phyloP scores from a whole-genome alignment of 495 filamentous ascomycete species.

The Xylaria longipes region DNA sequence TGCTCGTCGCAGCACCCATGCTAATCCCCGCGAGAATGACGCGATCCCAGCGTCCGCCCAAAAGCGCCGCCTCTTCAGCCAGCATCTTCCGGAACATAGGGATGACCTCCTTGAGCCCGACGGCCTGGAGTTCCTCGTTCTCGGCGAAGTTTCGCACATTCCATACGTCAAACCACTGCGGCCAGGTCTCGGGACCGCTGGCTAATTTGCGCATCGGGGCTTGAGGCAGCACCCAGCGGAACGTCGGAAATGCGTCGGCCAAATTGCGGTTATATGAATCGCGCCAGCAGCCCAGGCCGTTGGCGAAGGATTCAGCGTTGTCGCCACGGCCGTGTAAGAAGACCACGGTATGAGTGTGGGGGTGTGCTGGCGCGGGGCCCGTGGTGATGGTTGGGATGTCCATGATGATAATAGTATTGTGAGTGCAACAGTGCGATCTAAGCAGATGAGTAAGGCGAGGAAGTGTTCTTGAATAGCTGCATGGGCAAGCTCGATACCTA shows the following conservation, averaged over 20 bases:
- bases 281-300: conserved; percentile 48
- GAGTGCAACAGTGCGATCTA: too few relatives aligned
- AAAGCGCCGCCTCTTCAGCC: conserved; percentile 33
- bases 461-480: background rate
- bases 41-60: conserved; percentile 45
- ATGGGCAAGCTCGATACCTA: background rate
- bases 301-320: conserved; percentile 56
- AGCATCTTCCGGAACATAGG: conserved; percentile 33
- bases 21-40: conserved; percentile 46
- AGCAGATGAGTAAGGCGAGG: background rate
- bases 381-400: conserved; percentile 35
- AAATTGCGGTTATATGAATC: conserved; percentile 41
- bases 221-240: conserved; percentile 58
- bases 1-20: conserved; percentile 51
- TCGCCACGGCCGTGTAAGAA: conserved; percentile 68
- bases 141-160: conserved; percentile 40
- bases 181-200: conserved; percentile 43
- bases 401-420: conserved; percentile 13
- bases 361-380: conserved; percentile 25
- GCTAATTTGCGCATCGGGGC: conserved; percentile 51
- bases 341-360: conserved; percentile 66
- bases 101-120: conserved; percentile 43
- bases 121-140: conserved; percentile 44
- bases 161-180: conserved; percentile 53
- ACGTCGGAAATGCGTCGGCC: conserved; percentile 42